These are phyloP conservation scores for Globisporangium cystogenes DNA, from an alignment of 352 stramenopile genomes.

Conservation along the genomic window DNA sequence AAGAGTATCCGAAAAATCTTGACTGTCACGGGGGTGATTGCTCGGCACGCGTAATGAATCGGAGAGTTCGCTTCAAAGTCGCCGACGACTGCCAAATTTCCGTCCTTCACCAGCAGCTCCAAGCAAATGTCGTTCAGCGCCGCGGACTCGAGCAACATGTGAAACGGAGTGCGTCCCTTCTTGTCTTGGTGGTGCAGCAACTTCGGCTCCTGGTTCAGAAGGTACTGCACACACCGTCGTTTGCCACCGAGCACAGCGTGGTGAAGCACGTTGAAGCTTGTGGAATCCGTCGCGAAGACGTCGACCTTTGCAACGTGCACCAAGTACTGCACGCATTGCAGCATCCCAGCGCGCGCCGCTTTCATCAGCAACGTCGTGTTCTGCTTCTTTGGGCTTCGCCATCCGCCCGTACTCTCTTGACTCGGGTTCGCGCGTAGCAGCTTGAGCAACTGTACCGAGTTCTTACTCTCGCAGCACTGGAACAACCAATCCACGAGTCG, in stretches of 20 bases:
- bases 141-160: slow-evolving; percentile 42
- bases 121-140: slow-evolving; percentile 47
- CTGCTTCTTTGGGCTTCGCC: slow-evolving; percentile 25
- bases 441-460: slow-evolving; percentile 41
- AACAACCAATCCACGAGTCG: slow-evolving; percentile 54
- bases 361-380: slow-evolving; percentile 50
- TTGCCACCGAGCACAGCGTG: slow-evolving; percentile 40
- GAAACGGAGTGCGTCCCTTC: slow-evolving; percentile 43
- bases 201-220: slow-evolving; percentile 35
- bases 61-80: slow-evolving; percentile 42
- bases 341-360: slow-evolving; percentile 30
- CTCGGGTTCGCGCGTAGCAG: slow-evolving; percentile 26
- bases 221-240: slow-evolving; percentile 21
- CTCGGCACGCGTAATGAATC: slow-evolving; percentile 62
- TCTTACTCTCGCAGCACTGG: slow-evolving; percentile 59
- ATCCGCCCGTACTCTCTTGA: slow-evolving; percentile 17
- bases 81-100: slow-evolving; percentile 27
- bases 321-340: slow-evolving; percentile 32
- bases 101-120: slow-evolving; percentile 24
- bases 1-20: slow-evolving; percentile 47
- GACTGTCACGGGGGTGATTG: slow-evolving; percentile 36
- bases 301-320: slow-evolving; percentile 36
- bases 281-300: slow-evolving; percentile 38
- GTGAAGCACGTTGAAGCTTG: slow-evolving; percentile 49
- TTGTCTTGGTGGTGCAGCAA: slow-evolving; percentile 52